phyloP scores from a whole-genome alignment of 1,284 basidiomycete species.

The Polyporus tsugae region DNA sequence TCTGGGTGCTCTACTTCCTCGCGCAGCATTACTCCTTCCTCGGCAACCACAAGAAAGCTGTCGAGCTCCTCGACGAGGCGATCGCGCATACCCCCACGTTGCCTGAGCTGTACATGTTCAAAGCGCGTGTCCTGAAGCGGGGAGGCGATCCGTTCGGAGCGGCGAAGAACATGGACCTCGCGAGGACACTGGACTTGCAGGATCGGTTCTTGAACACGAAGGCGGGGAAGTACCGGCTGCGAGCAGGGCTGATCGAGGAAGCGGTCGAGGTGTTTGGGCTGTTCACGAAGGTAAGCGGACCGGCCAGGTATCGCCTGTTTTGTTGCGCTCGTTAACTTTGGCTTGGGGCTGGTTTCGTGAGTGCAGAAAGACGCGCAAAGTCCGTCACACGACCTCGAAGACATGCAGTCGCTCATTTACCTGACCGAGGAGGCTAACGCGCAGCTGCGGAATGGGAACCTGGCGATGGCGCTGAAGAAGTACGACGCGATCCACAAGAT shows the following conservation, averaged over 20 bases:
- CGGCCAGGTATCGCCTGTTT: conserved; percentile 8
- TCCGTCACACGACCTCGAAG: conserved; percentile 86
- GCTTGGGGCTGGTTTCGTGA: conserved; percentile 4
- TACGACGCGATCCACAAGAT: conserved; percentile 83
- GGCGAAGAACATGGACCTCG: conserved; percentile 82
- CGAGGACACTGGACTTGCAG: conserved; percentile 89
- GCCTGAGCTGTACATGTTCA: conserved; percentile 90
- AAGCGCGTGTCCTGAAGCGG: conserved; percentile 88
- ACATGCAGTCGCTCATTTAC: conserved; percentile 96
- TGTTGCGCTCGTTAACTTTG: background rate
- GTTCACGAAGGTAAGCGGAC: conserved; percentile 82
- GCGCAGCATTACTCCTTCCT: conserved; percentile 89
- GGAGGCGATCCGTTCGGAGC: conserved; percentile 85
- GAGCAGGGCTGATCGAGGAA: conserved; percentile 82
- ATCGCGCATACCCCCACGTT: conserved; percentile 91
- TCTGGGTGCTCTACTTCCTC: conserved; percentile 97
- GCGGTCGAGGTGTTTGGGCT: conserved; percentile 79
- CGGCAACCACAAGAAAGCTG: conserved; percentile 61
- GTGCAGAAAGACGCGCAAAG: conserved; percentile 82
- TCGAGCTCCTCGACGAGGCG: conserved; percentile 74
- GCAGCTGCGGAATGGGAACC: conserved; percentile 69
- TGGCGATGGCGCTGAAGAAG: conserved; percentile 89
- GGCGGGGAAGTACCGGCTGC: conserved; percentile 89
- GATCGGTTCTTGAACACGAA: conserved; percentile 98
- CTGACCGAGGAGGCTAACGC: conserved; percentile 86